Evolutionary conservation across 768 basidiomycete species (phyloP), one percentile per base, ranked within the genome.

Genomic region (Leccinum boreale): DNA sequence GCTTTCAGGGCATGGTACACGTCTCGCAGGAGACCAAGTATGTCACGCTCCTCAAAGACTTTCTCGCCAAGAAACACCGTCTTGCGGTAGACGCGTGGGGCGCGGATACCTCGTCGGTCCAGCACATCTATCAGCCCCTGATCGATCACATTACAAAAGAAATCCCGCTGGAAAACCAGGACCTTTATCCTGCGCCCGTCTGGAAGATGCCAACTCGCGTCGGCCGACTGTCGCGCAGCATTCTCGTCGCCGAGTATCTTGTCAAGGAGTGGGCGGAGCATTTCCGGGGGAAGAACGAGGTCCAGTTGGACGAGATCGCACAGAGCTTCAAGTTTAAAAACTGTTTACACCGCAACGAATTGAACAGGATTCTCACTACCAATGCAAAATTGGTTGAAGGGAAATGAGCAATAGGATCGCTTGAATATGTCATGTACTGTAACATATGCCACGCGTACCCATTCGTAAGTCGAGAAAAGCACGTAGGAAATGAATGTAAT

Each of bases 1-100:
- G 89, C n/a, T 88, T 87, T 79, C 87, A 90, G 73, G 90, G 90
- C 36, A 90, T 92, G 89, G 85, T 89, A 28, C 82, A 89, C 71
- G 77, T 86, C 64, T 80, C 81, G n/a, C 78, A 76, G 12, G 81
- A 85, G 14, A 85, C 89, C 4, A 79, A 87, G 3, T 93, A 90
- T 75, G 85, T 86, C 78, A 81, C 75, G 51, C 81, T 87, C 51
- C 80, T 93, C 74, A 73, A 76, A 49, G 76, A 81, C 31, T 90
- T 90, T 76, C 79, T 91, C 52, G 81, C 79, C 53, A 90, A 87
- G 76, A 92, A 93, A 72, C 85, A 90, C 71, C 81, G 83, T 8
- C 81, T 92, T 24, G 88, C 89, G 3, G 76, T 85, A 46, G 91
- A 92, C 67, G 81, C 85, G 3, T 91, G 90, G 90, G 90, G 90